Evolutionary conservation across 106 monocot genomes (phyloP).

Genomic region (Phalaenopsis aphrodite): DNA sequence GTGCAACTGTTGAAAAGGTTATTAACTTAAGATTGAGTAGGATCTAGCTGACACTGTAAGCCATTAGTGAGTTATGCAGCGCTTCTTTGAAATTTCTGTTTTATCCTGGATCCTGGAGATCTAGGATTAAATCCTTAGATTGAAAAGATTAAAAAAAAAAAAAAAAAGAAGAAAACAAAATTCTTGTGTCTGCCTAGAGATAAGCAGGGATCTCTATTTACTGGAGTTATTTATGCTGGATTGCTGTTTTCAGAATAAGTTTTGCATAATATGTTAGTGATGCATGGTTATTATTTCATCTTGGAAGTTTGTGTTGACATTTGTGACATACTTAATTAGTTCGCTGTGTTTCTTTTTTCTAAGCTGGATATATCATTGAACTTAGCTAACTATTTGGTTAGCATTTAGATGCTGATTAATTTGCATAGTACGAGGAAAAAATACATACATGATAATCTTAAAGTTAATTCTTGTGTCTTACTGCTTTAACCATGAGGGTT

Average conservation of each 20-base stretch:
- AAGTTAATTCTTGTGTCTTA: not conserved
- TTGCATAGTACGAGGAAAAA: not conserved
- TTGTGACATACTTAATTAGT: not conserved
- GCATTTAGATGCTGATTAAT: not conserved
- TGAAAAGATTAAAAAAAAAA: not conserved
- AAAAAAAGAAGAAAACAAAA: not conserved
- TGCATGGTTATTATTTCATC: not conserved
- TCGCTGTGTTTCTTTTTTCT: not conserved
- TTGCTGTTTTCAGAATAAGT: not conserved
- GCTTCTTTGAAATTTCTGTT: not conserved
- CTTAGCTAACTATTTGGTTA: not conserved
- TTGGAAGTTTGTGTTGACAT: not conserved
- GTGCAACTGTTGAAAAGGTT: not conserved
- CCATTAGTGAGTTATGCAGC: not conserved
- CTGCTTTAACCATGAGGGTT: not conserved
- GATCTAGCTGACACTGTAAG: not conserved
- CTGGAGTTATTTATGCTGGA: not conserved
- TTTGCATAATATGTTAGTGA: not conserved
- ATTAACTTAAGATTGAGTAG: not conserved
- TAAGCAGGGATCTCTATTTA: not conserved
- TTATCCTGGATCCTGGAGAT: not conserved
- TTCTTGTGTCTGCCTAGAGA: not conserved
- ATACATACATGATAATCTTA: not conserved
- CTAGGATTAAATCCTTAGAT: not conserved
- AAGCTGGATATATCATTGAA: not conserved